Conservation (phyloP, 2,329 filamentous ascomycete species). For the Colletotrichum simmondsii region DNA sequence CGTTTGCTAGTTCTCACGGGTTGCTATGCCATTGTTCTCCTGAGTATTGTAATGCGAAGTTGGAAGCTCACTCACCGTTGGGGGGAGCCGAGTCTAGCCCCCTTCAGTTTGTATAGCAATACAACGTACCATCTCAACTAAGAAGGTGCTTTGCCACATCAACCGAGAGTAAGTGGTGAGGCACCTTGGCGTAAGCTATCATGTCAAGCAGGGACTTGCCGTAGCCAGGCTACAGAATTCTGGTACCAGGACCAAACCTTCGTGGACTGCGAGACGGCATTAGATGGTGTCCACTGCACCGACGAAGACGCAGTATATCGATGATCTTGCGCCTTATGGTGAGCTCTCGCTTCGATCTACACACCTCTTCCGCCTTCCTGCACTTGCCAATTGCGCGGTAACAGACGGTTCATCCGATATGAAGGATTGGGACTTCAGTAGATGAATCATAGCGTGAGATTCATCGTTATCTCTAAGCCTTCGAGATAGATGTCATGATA, state of each 20-base stretch:
- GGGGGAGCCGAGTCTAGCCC: background rate
- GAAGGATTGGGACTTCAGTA: background rate
- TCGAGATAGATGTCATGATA: background rate
- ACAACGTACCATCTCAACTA: background rate
- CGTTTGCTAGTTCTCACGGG: background rate
- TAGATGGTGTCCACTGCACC: background rate
- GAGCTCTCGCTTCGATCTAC: background rate
- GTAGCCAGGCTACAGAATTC: background rate
- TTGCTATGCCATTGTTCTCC: background rate
- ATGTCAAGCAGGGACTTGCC: background rate
- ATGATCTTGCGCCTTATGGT: background rate
- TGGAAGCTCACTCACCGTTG: background rate
- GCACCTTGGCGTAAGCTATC: background rate
- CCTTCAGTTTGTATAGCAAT: background rate
- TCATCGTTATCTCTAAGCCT: background rate
- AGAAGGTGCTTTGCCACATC: background rate
- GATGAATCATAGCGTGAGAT: background rate
- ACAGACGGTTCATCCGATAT: background rate
- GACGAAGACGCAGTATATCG: background rate
- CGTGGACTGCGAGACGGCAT: too few relatives aligned
- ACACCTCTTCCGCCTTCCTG: background rate
- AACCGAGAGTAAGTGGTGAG: background rate
- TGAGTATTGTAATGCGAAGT: background rate
- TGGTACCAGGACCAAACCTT: background rate
- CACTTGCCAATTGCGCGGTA: background rate